A percentile compares a stretch with the other conserved stretches of the same genome.
Conservation (phyloP, 371 early-diverging fungal genomes). For the Parasitella parasitica region DNA sequence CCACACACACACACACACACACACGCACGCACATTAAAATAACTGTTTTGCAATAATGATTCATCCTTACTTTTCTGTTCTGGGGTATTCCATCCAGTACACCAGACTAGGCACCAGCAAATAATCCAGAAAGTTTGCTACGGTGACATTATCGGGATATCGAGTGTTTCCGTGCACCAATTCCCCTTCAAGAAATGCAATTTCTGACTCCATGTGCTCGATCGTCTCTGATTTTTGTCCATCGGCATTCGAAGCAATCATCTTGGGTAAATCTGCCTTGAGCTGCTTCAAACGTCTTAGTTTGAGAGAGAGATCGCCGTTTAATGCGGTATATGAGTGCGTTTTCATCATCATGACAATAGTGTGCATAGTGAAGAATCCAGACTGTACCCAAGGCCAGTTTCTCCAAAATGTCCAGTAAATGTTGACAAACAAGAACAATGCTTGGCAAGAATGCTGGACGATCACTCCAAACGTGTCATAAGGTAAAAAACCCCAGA, state of each 20-base stretch:
- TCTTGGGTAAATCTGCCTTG: constrained; percentile 31
- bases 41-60: no score
- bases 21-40: no score
- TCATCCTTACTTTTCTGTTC: constrained; percentile 77
- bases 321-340: constrained; percentile 84
- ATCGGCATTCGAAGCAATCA: constrained; percentile 16
- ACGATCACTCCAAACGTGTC: constrained; percentile 53
- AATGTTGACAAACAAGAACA: constrained; percentile 64
- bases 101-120: constrained; percentile 87
- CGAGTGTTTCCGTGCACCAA: constrained; percentile 54
- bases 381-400: constrained; percentile 93
- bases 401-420: constrained; percentile 70
- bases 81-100: constrained; percentile 93
- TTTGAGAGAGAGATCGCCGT: constrained; percentile 69
- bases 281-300: constrained; percentile 36
- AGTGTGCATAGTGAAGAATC: constrained; percentile 85
- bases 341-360: constrained; percentile 94
- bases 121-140: constrained; percentile 86
- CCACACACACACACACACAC: no score
- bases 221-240: constrained; percentile 1
- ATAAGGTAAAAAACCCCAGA: constrained; percentile 57
- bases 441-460: constrained; percentile 73
- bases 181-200: constrained; percentile 61
- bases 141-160: constrained; percentile 83
- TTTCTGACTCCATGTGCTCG: constrained; percentile 45